Evolutionary conservation across 345 rosid genomes (phyloP).

Genomic region (Populus ilicifolia): DNA sequence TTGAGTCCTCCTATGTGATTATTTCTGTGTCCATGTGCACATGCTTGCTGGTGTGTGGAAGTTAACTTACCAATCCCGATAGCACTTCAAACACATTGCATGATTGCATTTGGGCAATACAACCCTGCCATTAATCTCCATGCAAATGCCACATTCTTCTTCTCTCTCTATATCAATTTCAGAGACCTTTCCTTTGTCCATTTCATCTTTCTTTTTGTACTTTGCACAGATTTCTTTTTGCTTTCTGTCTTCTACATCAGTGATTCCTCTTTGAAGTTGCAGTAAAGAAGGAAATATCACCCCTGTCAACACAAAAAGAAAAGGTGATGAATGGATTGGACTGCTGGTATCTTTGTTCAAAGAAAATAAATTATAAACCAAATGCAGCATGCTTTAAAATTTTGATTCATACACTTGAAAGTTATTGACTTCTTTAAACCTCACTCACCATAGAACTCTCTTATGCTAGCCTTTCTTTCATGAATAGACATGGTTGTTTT

Average conservation of each 20-base stretch:
- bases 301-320: slow-evolving; percentile 10
- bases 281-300: slow-evolving; percentile 23
- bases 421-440: not conserved
- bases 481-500: slow-evolving; percentile 78
- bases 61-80: slow-evolving; percentile 19
- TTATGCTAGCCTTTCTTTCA: slow-evolving; percentile 81
- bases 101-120: slow-evolving; percentile 28
- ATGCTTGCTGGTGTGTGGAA: not conserved
- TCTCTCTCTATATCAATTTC: slow-evolving; percentile 24
- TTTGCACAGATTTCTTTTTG: slow-evolving; percentile 17
- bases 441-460: slow-evolving; percentile 79
- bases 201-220: slow-evolving; percentile 16
- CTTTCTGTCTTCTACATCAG: slow-evolving; percentile 22
- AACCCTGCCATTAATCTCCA: slow-evolving; percentile 22
- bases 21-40: not conserved
- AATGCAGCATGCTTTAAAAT: not conserved
- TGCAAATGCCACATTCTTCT: slow-evolving; percentile 30
- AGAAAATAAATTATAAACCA: not conserved
- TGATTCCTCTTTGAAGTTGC: slow-evolving; percentile 26
- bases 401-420: not conserved
- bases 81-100: slow-evolving; percentile 25
- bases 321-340: not conserved
- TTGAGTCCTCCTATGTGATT: not conserved
- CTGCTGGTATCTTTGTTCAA: not conserved
- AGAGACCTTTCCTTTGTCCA: slow-evolving; percentile 16